phyloP scores from a whole-genome alignment of 208 protist genomes.

The Acanthamoeba culbertsoni region DNA sequence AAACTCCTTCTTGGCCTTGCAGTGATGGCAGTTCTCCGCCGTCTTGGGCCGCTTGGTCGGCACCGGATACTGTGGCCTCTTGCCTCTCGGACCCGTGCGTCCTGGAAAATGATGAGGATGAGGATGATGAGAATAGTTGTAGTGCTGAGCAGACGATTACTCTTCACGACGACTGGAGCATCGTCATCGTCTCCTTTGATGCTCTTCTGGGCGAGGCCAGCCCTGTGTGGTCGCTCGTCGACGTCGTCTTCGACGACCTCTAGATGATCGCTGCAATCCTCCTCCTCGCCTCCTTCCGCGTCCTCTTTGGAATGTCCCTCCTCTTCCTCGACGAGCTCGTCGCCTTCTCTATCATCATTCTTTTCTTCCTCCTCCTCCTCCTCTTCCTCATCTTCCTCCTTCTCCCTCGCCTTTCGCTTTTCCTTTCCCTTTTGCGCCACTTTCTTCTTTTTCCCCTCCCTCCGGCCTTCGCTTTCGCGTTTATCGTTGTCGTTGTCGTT shows the following conservation, averaged over 20 bases:
- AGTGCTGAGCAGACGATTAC: too few species aligned
- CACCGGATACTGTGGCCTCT: background rate
- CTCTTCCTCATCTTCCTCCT: background rate
- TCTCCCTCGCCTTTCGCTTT: background rate
- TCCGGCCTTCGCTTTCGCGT: background rate
- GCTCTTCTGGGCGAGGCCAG: too few species aligned
- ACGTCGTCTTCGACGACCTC: background rate
- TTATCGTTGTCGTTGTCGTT: background rate
- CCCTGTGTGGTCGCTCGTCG: background rate
- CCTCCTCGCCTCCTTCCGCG: background rate
- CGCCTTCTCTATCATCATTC: background rate
- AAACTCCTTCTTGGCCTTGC: slow-evolving; percentile 28
- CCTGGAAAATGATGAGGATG: too few species aligned
- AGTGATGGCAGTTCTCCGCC: slow-evolving; percentile 3
- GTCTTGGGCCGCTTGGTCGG: background rate
- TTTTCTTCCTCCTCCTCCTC: background rate
- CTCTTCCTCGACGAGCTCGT: background rate
- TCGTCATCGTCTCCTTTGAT: too few species aligned
- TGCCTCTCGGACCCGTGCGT: too few species aligned
- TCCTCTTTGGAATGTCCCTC: background rate
- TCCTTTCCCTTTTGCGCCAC: background rate
- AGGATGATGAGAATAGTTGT: too few species aligned
- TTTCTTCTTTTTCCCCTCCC: background rate
- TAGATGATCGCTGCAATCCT: background rate
- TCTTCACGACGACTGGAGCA: too few species aligned